Base-by-base conservation (phyloP, 176 grass and related monocot species). In the Lolium rigidum region DNA sequence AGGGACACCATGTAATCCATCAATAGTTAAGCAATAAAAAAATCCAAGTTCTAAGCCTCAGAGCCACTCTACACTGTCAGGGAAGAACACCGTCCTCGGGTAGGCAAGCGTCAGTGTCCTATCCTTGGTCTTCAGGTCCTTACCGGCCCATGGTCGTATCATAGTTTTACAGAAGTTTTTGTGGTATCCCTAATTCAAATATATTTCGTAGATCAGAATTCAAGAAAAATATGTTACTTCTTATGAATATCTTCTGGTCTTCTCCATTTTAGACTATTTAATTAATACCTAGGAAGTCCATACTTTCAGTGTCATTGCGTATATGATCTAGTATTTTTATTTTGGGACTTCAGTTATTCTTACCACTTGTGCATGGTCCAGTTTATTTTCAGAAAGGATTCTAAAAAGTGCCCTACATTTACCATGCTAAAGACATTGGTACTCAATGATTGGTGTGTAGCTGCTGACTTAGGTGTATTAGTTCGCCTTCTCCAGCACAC, bases 351-450 rank as follows among this genome's bases (percentile, higher is more conserved):
- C 49, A 38, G 5, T 24, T 46, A 21, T 71, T 71, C 39, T 71
- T 71, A 46, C 69, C 46, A 10, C 39, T 22, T 43, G 18, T 12
- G 18, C 39, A 46, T 71, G 69, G 18, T 71, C 18, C 69, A 71
- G 69, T 71, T 71, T 44, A 71, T 43, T 71, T 71, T 71, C 69
- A 71, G 69, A 46, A 71, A 71, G 69, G 68, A 70, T 70, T 70
- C 10, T 39, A 70, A 70, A 44, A 9, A 6, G 38, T 70, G 38
- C 18, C 68, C 68, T 44, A 70, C 38, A 43, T 70, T 70, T 70
- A 44, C 38, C 39, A 70, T 70, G 68, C 38, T 44, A 20, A 70
- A 44, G 17, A 70, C 68, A 12, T n/a, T 70, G 39, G 20, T 70
- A 44, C 68, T 70, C 38, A 70, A 70, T 11, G 68, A 70, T 17